Base-by-base conservation (phyloP, 1,139 yeast species). In the Candida sanyaensis region DNA sequence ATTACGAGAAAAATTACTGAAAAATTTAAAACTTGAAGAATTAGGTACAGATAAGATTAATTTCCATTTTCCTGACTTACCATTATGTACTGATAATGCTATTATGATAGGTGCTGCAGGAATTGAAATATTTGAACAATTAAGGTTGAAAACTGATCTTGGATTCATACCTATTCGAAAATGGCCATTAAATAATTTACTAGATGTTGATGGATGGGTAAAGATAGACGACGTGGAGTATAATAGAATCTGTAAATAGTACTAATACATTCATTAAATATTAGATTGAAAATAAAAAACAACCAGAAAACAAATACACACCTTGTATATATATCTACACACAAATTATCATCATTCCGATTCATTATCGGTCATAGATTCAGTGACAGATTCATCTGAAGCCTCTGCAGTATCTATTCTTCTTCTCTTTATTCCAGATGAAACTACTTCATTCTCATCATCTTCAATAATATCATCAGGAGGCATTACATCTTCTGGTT, bases 81-180 rank as follows among this genome's bases (percentile, higher is more conserved):
- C 77, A 6, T 71, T 92, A 54, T 95, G 99, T 61, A 90, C 97
- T 0, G 99, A 93, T 61, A 95, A 93, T 65, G 97, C 98, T 0
- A 80, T 91, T 2, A 93, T 93, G 99, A 93, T 93, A 47, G 99
- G 97, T 0, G 88, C 96, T 82, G 96, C 98, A 0, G 99, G 97
- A 0, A 88, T 92, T 10, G 97, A 92, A 61, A 71, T 91, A 12
- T 86, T 73, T 61, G 96, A 91, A 61, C 61, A 64, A 10, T 71
- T 73, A 31, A 58, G 74, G 2, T 49, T 77, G 28, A 72, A 74
- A 17, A 79, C 89, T 0, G 79, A 76, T 29, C 61, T 86, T 38
- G 70, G 68, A 12, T 78, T 84, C 5, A 60, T 75, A 9, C 92
- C 95, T 1, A 69, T 81, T 1, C 71, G 90, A 41, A 87, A 81